Percentiles rank a stretch among this genome's conserved stretches.
These are phyloP conservation scores for Orbilia ellipsospora DNA, from an alignment of 2,329 filamentous ascomycete genomes.

Conservation along the genomic window DNA sequence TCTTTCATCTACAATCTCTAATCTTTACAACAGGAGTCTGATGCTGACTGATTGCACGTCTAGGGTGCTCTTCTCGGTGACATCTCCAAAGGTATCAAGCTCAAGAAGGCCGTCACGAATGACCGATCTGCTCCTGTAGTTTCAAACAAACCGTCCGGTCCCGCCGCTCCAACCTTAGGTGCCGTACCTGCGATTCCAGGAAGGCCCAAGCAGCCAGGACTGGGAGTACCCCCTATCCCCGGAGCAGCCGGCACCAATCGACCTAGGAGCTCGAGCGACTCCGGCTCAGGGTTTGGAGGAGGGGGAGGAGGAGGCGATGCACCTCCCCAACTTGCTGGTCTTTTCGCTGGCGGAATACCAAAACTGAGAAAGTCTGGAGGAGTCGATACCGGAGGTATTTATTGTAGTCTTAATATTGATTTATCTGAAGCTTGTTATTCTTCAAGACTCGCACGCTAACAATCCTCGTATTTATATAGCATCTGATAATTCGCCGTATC, in stretches of 20 bases:
- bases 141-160: conserved; percentile 66
- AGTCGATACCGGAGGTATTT: conserved; percentile 75
- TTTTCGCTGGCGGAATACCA: conserved; percentile 95
- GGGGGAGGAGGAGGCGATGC: conserved; percentile 66
- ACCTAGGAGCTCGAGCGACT: conserved; percentile 52
- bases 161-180: conserved; percentile 57
- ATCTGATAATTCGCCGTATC: conserved; percentile 76
- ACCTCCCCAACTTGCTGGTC: conserved; percentile 82
- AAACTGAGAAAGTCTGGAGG: conserved; percentile 89
- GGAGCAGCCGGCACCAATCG: conserved; percentile 39
- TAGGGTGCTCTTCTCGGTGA: conserved; percentile 88
- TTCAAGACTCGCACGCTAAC: neutral
- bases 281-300: conserved; percentile 43
- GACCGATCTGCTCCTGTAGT: conserved; percentile 87
- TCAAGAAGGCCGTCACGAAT: conserved; percentile 91
- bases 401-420: too few species aligned
- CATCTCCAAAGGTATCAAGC: conserved; percentile 79
- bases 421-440: neutral
- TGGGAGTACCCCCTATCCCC: conserved; percentile 42
- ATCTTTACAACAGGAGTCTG: neutral
- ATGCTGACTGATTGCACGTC: neutral
- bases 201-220: conserved; percentile 16
- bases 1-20: neutral
- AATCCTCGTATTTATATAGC: conserved; percentile 64
- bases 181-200: conserved; percentile 44